Evolutionary conservation across 305 asterid species (phyloP).

Genomic region (Andrographis paniculata): DNA sequence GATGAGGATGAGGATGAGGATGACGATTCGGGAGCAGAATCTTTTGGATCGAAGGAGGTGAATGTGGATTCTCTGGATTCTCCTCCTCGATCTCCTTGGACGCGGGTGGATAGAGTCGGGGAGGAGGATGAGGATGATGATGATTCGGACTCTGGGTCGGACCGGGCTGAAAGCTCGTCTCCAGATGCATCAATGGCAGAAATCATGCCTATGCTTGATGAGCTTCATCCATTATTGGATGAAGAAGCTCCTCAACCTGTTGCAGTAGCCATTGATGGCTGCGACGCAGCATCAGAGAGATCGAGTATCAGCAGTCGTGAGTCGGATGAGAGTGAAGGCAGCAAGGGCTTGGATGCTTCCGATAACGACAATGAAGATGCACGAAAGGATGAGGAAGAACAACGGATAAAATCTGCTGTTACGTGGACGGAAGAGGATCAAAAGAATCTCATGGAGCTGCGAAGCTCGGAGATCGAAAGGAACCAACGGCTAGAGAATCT

Average conservation of each 20-base stretch:
- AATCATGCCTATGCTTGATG: slow-evolving; percentile 88
- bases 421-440: slow-evolving; percentile 97
- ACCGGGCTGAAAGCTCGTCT: slow-evolving; percentile 83
- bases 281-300: slow-evolving; percentile 11
- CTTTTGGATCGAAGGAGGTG: slow-evolving; percentile 67
- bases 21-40: slow-evolving; percentile 54
- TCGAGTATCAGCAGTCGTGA: slow-evolving; percentile 22
- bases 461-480: slow-evolving; percentile 87
- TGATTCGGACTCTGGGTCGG: slow-evolving; percentile 54
- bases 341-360: slow-evolving; percentile 34
- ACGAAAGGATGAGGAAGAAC: slow-evolving; percentile 39
- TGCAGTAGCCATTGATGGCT: slow-evolving; percentile 35
- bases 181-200: slow-evolving; percentile 97
- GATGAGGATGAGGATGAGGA: slow-evolving; percentile 21
- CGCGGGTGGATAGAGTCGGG: slow-evolving; percentile 16
- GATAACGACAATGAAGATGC: slow-evolving; percentile 55
- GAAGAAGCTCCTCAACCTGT: slow-evolving; percentile 45
- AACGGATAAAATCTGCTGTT: slow-evolving; percentile 46
- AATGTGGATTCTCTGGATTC: slow-evolving; percentile 64
- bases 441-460: slow-evolving; percentile 91
- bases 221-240: slow-evolving; percentile 85
- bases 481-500: slow-evolving; percentile 85
- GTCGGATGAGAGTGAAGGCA: slow-evolving; percentile 42
- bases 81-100: slow-evolving; percentile 76
- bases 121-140: slow-evolving; percentile 36